Percentiles rank a stretch among this genome's conserved stretches.
These are phyloP conservation scores for Auricularia sp. DNA, from an alignment of 768 basidiomycete species.

Conservation along the genomic window DNA sequence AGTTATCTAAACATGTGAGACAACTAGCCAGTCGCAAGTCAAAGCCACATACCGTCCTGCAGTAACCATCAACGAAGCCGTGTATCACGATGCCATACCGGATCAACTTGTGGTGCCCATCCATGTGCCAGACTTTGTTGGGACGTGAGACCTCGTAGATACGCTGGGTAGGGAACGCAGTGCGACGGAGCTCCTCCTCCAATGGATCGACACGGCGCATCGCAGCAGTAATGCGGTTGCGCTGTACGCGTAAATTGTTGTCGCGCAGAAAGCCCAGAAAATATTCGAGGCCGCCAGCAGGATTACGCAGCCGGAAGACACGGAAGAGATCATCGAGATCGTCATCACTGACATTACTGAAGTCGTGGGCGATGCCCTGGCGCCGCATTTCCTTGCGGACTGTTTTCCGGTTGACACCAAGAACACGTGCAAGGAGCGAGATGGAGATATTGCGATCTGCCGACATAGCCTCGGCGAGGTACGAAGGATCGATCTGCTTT, in stretches of 20 bases:
- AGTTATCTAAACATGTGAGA: not conserved
- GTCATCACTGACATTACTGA: constrained; percentile 11
- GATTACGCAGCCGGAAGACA: constrained; percentile 1
- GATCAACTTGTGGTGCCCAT: constrained; percentile 28
- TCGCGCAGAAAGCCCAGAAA: constrained; percentile 10
- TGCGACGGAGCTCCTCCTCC: constrained; percentile 12
- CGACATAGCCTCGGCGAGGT: constrained; percentile 9
- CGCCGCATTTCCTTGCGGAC: constrained; percentile 9
- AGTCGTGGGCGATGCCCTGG: constrained; percentile 8
- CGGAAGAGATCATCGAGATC: constrained; percentile 13
- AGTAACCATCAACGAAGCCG: constrained; percentile 31
- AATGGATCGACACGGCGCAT: constrained; percentile 10
- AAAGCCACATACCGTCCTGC: constrained; percentile 20
- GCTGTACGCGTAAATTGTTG: constrained; percentile 13
- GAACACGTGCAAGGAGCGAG: constrained; percentile 6
- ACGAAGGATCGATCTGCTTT: constrained; percentile 3
- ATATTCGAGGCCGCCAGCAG: constrained; percentile 15
- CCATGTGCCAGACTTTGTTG: constrained; percentile 28
- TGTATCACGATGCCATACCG: constrained; percentile 29
- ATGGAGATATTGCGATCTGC: constrained; percentile 8
- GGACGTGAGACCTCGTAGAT: constrained; percentile 24
- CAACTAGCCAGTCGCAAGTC: not conserved
- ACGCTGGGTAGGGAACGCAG: constrained; percentile 10
- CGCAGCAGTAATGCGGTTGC: constrained; percentile 2
- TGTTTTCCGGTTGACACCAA: constrained; percentile 13